A percentile compares a stretch with the other conserved stretches of the same genome.
phyloP scores from a whole-genome alignment of 805 yeast genomes.

The Metschnikowia chrysomelidarum region DNA sequence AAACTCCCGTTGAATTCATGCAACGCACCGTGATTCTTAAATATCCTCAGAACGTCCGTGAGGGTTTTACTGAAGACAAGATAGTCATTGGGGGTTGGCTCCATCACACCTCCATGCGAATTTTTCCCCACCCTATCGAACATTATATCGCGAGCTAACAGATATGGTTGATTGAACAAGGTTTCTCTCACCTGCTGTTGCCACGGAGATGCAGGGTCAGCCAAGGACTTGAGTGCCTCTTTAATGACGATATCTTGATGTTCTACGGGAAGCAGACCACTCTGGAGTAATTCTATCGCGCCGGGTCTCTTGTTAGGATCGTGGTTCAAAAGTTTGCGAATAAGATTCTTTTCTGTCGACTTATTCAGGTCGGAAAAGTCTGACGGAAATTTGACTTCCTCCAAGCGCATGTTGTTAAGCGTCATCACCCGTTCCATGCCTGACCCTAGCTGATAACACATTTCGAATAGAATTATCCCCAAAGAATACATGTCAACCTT shows the following conservation, averaged over 20 bases:
- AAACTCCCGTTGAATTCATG: slow-evolving; percentile 63
- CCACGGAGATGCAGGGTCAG: slow-evolving; percentile 93
- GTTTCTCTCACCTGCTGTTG: slow-evolving; percentile 88
- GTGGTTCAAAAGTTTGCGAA: slow-evolving; percentile 68
- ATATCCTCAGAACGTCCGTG: slow-evolving; percentile 58
- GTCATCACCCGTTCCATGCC: slow-evolving; percentile 90
- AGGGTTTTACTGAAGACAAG: slow-evolving; percentile 60
- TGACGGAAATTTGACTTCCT: slow-evolving; percentile 64
- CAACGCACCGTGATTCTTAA: slow-evolving; percentile 82
- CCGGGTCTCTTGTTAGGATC: slow-evolving; percentile 77
- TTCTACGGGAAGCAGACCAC: slow-evolving; percentile 83
- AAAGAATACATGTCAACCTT: slow-evolving; percentile 95
- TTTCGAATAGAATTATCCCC: slow-evolving; percentile 93
- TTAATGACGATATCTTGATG: slow-evolving; percentile 88
- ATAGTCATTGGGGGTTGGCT: slow-evolving; percentile 40
- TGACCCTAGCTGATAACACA: slow-evolving; percentile 82
- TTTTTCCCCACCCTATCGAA: slow-evolving; percentile 55
- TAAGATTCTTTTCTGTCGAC: slow-evolving; percentile 63
- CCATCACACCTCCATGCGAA: slow-evolving; percentile 25
- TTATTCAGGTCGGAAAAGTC: slow-evolving; percentile 56
- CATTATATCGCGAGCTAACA: slow-evolving; percentile 78
- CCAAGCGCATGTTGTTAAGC: slow-evolving; percentile 59
- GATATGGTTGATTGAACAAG: slow-evolving; percentile 80
- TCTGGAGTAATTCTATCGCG: slow-evolving; percentile 69
- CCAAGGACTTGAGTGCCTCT: slow-evolving; percentile 79